Evolutionary conservation across 345 rosid species (phyloP), one percentile per base, ranked within the genome.

Genomic region (Gynandropsis gynandra): DNA sequence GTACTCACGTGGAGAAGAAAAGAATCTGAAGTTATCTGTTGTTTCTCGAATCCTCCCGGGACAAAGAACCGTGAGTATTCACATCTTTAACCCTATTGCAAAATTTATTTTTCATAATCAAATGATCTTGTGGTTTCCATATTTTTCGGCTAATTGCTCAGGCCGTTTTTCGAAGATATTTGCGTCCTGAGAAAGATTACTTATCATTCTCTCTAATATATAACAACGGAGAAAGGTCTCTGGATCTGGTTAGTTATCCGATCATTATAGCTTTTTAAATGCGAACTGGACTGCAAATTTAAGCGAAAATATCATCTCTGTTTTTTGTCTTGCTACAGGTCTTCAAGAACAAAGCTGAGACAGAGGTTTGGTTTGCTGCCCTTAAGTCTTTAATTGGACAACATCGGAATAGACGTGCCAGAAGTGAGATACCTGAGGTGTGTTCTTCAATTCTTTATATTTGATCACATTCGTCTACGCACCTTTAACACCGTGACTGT

Each of bases 281-380:
- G 8, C 43, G 4, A 24, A 14, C 29, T 50, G 18, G 13, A 50
- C 29, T 2, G 29, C 29, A 8, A 43, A 24, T 2, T 16, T 4
- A 49, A 24, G 49, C 8, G 42, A 14, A 57, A 4, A 4, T 40
- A 21, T 63, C 12, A 20, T 10, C 4, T 50, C 32, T 16, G 4
- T 4, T 44, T 17, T 48, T 31, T 18, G 47, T 8, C 12, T 33
- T 13, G 46, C 34, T n/a, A 47, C 63, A 92, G 96, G 87, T 92
- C 64, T 92, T 96, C 83, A 92, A 92, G 70, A 96, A 92, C 61
- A 80, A 87, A 72, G 79, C 74, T 67, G 98, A 92, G 77, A 76
- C 80, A 7, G 89, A 87, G 74, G 85, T 82, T 50, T 92, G 98
- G 98, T 74, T 92, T 59, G 78, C 80, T 16, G 87, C 80, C 27